Base-by-base conservation (phyloP, 1,284 basidiomycete species). In the Ceratobasidium sp. region DNA sequence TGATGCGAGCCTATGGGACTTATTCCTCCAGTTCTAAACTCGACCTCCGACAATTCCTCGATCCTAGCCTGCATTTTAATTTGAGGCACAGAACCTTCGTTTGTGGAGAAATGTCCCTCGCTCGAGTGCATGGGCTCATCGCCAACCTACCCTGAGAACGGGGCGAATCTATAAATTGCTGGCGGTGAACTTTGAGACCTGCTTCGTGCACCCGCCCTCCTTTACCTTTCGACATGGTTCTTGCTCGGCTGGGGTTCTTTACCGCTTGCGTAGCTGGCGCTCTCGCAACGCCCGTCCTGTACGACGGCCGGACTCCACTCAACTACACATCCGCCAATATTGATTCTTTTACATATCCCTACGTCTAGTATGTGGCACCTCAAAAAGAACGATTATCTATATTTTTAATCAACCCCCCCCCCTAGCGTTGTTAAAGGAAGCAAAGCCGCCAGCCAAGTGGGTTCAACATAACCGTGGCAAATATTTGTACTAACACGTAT, bases 361-460 rank as follows among this genome's bases (percentile, higher is more conserved):
- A 87, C 80, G 81, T 90, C 52, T 89, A 88, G 90, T 91, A 78
- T 80, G 88, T 77, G n/a, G n/a, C n/a, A n/a, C n/a, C n/a, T n/a
- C n/a, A n/a, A n/a, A n/a, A n/a, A n/a, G n/a, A n/a, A n/a, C n/a
- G n/a, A n/a, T n/a, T n/a, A n/a, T n/a, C n/a, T n/a, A n/a, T n/a
- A 18, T 69, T 30, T 35, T 48, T 30, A 14, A 33, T 65, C 3
- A 62, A 46, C 20, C 74, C 18, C 33, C 71, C 27, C 54, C 57
- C n/a, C 10, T 7, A 77, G 89, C 6, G 88, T 84, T 1, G 89
- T 90, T 18, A 90, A 89, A 82, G 89, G 89, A 18, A 85, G 84
- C 27, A 80, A 87, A 70, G 83, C 85, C 74, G 88, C 89, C 0
- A 87, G 86, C 8, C 84, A 88, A 78, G 88, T 89, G 78, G 70